Evolutionary conservation across 2,329 filamentous ascomycete genomes (phyloP).

Genomic region (Paecilomyces sp.): DNA sequence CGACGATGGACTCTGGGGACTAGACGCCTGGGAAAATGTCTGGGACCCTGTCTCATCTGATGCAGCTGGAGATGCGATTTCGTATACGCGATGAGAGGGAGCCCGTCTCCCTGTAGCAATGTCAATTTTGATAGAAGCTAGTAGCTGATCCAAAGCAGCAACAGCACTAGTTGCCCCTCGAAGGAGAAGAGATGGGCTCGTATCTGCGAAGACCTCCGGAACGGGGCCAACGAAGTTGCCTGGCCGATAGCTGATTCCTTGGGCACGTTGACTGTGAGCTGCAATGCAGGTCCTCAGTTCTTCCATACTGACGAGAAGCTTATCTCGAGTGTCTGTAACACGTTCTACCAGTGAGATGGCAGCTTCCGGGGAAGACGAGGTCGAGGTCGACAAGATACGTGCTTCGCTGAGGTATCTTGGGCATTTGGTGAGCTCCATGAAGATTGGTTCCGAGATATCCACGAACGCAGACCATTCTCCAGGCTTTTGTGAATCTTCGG

Average conservation of each 20-base stretch:
- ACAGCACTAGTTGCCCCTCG: slow-evolving; percentile 17
- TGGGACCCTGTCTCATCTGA: not conserved
- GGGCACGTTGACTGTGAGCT: slow-evolving; percentile 15
- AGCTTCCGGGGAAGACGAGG: not conserved
- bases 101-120: slow-evolving; percentile 2
- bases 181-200: slow-evolving; percentile 17
- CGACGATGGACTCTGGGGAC: not conserved
- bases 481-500: slow-evolving; percentile 16
- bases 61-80: slow-evolving; percentile 8
- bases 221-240: slow-evolving; percentile 17
- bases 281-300: slow-evolving; percentile 14
- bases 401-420: slow-evolving; percentile 20
- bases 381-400: slow-evolving; percentile 5
- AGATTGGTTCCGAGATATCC: slow-evolving; percentile 14
- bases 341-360: slow-evolving; percentile 7
- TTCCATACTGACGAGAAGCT: slow-evolving; percentile 4
- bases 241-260: slow-evolving; percentile 14
- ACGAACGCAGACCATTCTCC: slow-evolving; percentile 18
- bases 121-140: slow-evolving; percentile 7
- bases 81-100: slow-evolving; percentile 2
- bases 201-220: slow-evolving; percentile 15
- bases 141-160: slow-evolving; percentile 11
- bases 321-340: slow-evolving; percentile 10
- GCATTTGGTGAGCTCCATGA: slow-evolving; percentile 21
- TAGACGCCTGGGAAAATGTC: not conserved